A percentile compares a stretch with the other conserved stretches of the same genome.
Evolutionary conservation across 1,139 yeast genomes (phyloP).

Genomic region (Taphrina confusa): DNA sequence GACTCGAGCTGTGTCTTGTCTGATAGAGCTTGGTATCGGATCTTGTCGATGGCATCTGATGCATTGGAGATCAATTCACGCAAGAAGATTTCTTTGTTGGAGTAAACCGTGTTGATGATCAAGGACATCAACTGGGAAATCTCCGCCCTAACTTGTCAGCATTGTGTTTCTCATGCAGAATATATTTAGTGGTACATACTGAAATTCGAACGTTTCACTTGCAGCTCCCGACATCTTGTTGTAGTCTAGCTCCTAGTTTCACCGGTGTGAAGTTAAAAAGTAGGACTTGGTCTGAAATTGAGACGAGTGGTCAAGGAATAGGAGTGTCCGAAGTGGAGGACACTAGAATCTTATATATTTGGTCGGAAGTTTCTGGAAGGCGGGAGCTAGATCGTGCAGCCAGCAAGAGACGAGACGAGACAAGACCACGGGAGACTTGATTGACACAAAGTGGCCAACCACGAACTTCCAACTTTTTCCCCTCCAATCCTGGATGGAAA

Average conservation of each 20-base stretch:
- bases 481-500: no score
- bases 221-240: conserved; percentile 10
- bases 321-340: neutral
- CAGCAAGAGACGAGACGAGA: no score
- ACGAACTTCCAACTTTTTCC: no score
- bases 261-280: neutral
- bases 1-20: conserved; percentile 90
- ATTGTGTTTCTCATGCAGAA: no score
- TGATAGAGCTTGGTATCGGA: conserved; percentile 92
- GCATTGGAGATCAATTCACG: conserved; percentile 99
- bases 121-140: conserved; percentile 99
- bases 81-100: conserved; percentile 98
- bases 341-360: conserved; percentile 5
- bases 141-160: conserved; percentile 67
- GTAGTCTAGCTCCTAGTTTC: conserved; percentile 1
- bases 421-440: no score
- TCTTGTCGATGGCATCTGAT: conserved; percentile 93
- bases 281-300: conserved; percentile 3
- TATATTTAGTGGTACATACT: no score
- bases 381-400: conserved; percentile 10
- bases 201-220: conserved; percentile 63
- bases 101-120: conserved; percentile 99
- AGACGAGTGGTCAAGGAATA: no score
- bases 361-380: conserved; percentile 14
- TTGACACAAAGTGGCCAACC: no score